These are phyloP conservation scores for Actinomortierella wolfii DNA, from an alignment of 371 early-diverging fungal genomes.

Conservation along the genomic window DNA sequence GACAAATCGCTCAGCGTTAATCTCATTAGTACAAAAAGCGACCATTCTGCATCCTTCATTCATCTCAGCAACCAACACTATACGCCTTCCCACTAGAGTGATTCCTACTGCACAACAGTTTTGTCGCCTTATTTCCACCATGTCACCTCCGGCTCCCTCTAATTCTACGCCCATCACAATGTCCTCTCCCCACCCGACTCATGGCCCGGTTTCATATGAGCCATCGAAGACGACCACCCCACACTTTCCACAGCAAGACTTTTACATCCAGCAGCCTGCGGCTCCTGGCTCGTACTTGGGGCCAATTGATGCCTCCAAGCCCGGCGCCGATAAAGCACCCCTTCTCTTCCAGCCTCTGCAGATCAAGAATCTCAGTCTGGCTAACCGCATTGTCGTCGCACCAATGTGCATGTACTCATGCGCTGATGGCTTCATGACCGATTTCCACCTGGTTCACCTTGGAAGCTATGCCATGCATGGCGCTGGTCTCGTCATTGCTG, in stretches of 20 bases:
- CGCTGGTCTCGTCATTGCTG: constrained; percentile 76
- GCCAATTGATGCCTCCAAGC: constrained; percentile 5
- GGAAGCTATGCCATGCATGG: constrained; percentile 74
- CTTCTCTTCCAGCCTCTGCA: constrained; percentile 69
- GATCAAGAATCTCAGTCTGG: constrained; percentile 59
- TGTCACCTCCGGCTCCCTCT: too few relatives aligned
- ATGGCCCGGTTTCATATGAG: too few relatives aligned
- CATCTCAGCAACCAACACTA: too few relatives aligned
- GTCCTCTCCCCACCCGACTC: too few relatives aligned
- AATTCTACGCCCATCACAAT: too few relatives aligned
- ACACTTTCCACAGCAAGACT: constrained; percentile 17
- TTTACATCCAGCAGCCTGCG: constrained; percentile 9
- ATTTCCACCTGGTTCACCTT: constrained; percentile 74
- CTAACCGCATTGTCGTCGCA: constrained; percentile 78
- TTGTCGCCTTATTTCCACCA: too few relatives aligned
- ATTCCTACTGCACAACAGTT: too few relatives aligned
- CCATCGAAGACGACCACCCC: neutral
- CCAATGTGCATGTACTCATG: constrained; percentile 78
- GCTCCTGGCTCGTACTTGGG: constrained; percentile 20
- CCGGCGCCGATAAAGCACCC: constrained; percentile 19
- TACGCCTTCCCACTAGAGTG: too few relatives aligned
- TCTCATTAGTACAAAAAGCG: too few relatives aligned
- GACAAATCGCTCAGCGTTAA: too few relatives aligned
- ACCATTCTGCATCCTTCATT: too few relatives aligned
- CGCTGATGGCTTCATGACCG: constrained; percentile 58